phyloP scores from a whole-genome alignment of 225 moss, liverwort and hornwort genomes.

The Pseudoscleropodium purum region DNA sequence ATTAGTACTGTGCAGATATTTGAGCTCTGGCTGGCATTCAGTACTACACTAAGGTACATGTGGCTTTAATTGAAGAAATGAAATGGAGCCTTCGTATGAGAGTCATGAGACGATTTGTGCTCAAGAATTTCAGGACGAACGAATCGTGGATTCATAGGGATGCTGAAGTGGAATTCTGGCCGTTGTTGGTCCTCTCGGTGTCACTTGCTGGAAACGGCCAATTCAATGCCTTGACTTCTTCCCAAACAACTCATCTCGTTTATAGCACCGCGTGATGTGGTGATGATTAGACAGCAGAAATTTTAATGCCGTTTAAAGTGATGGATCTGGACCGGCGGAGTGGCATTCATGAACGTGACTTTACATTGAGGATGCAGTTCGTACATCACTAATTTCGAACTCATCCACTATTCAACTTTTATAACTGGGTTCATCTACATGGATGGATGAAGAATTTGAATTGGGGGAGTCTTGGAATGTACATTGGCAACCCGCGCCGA shows the following conservation, averaged over 20 bases:
- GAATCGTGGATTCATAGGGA: not conserved
- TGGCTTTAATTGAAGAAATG: not conserved
- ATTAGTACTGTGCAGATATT: not conserved
- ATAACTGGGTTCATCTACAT: not conserved
- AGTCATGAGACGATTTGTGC: not conserved
- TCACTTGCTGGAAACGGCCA: not conserved
- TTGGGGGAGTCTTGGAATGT: not conserved
- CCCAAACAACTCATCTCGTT: not conserved
- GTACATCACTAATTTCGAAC: not conserved
- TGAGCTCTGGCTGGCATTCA: not conserved
- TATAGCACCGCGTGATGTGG: not conserved
- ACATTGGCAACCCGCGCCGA: conserved; percentile 10
- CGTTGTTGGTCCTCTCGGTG: not conserved
- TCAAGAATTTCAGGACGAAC: not conserved
- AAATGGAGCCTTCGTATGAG: not conserved
- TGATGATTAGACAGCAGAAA: not conserved
- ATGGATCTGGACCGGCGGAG: not conserved
- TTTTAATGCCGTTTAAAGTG: not conserved
- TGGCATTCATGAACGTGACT: not conserved
- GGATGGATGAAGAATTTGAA: conserved; percentile 11
- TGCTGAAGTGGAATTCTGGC: not conserved
- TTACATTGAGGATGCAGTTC: not conserved
- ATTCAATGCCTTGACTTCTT: not conserved
- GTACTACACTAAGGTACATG: not conserved
- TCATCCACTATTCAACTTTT: not conserved